Evolutionary conservation across 2,329 filamentous ascomycete species (phyloP).

Genomic region (Hypoxylon sp.): DNA sequence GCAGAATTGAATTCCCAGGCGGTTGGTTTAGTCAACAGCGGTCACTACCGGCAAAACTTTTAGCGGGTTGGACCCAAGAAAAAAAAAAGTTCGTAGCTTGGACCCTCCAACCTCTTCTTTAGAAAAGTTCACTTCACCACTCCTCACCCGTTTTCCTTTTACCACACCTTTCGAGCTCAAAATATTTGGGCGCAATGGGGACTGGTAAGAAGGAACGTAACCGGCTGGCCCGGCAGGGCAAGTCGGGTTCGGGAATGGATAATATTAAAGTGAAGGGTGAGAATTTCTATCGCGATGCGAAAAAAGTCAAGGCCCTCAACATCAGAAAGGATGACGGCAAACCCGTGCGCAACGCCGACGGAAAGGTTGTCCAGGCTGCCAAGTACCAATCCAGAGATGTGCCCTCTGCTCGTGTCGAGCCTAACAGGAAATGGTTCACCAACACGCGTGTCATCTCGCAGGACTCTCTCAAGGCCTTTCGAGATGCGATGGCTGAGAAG

Average conservation of each 20-base stretch:
- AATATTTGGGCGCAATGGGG: slow-evolving; percentile 73
- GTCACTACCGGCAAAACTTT: slow-evolving; percentile 20
- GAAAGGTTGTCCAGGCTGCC: slow-evolving; percentile 87
- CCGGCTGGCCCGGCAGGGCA: slow-evolving; percentile 87
- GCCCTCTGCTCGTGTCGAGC: slow-evolving; percentile 89
- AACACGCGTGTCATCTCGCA: slow-evolving; percentile 93
- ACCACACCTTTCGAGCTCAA: slow-evolving; percentile 52
- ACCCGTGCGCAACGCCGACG: slow-evolving; percentile 83
- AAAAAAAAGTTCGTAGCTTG: slow-evolving; percentile 37
- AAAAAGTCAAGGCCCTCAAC: slow-evolving; percentile 89
- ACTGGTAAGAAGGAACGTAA: slow-evolving; percentile 91
- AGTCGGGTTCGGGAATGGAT: slow-evolving; percentile 85
- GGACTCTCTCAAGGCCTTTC: slow-evolving; percentile 87
- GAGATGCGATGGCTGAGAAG: slow-evolving; percentile 92
- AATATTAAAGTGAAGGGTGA: slow-evolving; percentile 97
- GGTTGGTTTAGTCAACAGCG: slow-evolving; percentile 12
- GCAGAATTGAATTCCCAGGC: slow-evolving; percentile 19
- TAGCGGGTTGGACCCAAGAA: background rate
- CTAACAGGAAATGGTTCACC: slow-evolving; percentile 97
- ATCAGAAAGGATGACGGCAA: slow-evolving; percentile 92
- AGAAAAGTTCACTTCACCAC: slow-evolving; percentile 13
- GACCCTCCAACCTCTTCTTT: slow-evolving; percentile 28
- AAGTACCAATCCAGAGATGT: slow-evolving; percentile 86
- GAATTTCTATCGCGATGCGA: slow-evolving; percentile 94
- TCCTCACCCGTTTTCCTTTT: slow-evolving; percentile 40